Evolutionary conservation across 2,329 filamentous ascomycete species (phyloP), one percentile per base, ranked within the genome.

Genomic region (Fusarium sambucinum): DNA sequence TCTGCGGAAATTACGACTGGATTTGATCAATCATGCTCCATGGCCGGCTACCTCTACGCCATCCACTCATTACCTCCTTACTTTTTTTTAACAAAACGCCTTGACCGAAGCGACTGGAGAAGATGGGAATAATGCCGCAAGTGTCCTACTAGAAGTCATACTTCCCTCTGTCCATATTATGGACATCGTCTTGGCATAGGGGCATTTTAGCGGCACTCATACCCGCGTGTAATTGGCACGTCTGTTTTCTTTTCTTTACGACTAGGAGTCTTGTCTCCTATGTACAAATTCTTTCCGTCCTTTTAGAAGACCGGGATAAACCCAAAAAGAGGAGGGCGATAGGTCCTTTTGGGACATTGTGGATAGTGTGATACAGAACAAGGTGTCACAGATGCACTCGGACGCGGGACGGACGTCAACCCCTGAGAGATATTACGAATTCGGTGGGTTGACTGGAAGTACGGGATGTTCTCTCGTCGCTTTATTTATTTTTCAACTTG

Each of bases 61-160:
- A 74, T 81, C 77, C 80, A 75, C 74, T 82, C 80, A 74, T 81
- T 80, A 72, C 45, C 70, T 55, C 69, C 66, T 69, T 73, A 72
- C 63, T 68, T 67, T 42, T 71, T 73, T 71, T 73, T 21, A 50
- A 27, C 61, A 72, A 71, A 67, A 69, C 63, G 48, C 59, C 61
- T 72, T 74, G 59, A 71, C 66, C 72, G 70, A 73, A 74, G 65
- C 73, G 70, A 73, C 67, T 60, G 63, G 68, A 69, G 65, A 69
- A 68, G 42, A 67, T 66, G 56, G 53, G 56, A 61, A 57, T 66
- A 63, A 70, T 56, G 54, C 47, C 30, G 55, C 54, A 46, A 55
- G 51, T 65, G 47, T 59, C 51, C 55, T 59, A 55, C 16, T 41
- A 53, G 42, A 60, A 59, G 57, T 50, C 52, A 53, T 60, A 50